phyloP scores from a whole-genome alignment of 352 stramenopile genomes.

The Globisporangium takayamanum region DNA sequence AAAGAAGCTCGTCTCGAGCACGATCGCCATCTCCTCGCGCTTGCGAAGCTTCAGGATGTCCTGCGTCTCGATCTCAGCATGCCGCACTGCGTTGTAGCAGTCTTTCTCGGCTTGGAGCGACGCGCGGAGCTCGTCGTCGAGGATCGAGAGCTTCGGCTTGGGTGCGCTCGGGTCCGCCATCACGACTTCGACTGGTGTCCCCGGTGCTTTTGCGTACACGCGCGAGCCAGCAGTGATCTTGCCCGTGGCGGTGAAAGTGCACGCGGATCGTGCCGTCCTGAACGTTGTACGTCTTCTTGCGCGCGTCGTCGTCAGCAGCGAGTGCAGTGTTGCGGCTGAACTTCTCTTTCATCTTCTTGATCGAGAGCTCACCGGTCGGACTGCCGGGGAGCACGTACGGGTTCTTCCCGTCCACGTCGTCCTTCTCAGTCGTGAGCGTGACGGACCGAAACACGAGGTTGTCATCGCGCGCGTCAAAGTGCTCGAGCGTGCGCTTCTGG shows the following conservation, averaged over 20 bases:
- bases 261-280: slow-evolving; percentile 86
- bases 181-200: slow-evolving; percentile 60
- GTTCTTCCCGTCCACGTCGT: slow-evolving; percentile 73
- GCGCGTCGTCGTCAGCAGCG: slow-evolving; percentile 71
- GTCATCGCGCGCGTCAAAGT: slow-evolving; percentile 84
- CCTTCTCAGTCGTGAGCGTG: slow-evolving; percentile 65
- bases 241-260: slow-evolving; percentile 86
- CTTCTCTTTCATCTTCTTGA: slow-evolving; percentile 93
- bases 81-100: slow-evolving; percentile 82
- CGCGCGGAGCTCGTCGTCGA: slow-evolving; percentile 65
- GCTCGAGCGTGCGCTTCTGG: slow-evolving; percentile 81
- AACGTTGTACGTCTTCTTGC: slow-evolving; percentile 89
- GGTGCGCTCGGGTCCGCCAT: slow-evolving; percentile 58
- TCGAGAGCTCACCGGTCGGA: slow-evolving; percentile 64
- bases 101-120: slow-evolving; percentile 87
- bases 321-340: slow-evolving; percentile 61
- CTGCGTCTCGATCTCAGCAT: slow-evolving; percentile 86
- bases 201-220: slow-evolving; percentile 75
- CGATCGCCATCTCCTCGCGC: slow-evolving; percentile 81
- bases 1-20: slow-evolving; percentile 84
- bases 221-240: slow-evolving; percentile 84
- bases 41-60: slow-evolving; percentile 89
- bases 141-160: slow-evolving; percentile 65
- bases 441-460: slow-evolving; percentile 80
- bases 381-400: slow-evolving; percentile 71